Percentiles rank a stretch among this genome's conserved stretches.
Conservation (phyloP, 2,329 filamentous ascomycete species). For the Alternaria viburni region DNA sequence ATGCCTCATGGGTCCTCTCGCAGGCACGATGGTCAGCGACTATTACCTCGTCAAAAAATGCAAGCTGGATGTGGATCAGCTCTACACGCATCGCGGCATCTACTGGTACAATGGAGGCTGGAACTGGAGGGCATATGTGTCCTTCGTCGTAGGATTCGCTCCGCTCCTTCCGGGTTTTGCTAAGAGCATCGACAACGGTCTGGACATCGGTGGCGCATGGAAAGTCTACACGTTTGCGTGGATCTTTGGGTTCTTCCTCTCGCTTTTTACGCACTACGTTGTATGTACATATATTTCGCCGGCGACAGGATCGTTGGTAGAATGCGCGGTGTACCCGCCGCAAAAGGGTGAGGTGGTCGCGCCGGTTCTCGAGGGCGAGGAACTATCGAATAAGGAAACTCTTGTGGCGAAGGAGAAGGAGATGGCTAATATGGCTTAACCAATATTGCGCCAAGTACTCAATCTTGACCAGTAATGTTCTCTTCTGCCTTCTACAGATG, state of each 20-base stretch:
- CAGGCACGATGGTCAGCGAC: conserved; percentile 44
- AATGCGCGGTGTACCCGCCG: conserved; percentile 47
- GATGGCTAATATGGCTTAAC: conserved; percentile 20
- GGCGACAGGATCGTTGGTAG: conserved; percentile 41
- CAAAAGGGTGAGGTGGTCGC: conserved; percentile 38
- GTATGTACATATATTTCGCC: conserved; percentile 51
- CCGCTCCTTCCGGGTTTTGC: conserved; percentile 49
- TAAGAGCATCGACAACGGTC: conserved; percentile 45
- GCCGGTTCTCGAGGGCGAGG: conserved; percentile 29
- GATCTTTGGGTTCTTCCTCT: conserved; percentile 50
- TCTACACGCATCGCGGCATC: conserved; percentile 41
- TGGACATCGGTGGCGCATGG: conserved; percentile 51
- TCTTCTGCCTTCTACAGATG: neutral
- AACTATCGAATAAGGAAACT: conserved; percentile 23
- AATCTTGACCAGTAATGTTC: too few relatives aligned
- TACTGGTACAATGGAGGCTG: conserved; percentile 43
- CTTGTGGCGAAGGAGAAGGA: conserved; percentile 37
- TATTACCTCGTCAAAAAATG: conserved; percentile 46
- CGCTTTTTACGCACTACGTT: conserved; percentile 47
- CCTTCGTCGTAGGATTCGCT: conserved; percentile 40
- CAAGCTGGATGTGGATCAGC: conserved; percentile 43
- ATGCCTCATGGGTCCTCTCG: conserved; percentile 46
- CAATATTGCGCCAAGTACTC: neutral
- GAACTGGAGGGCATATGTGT: conserved; percentile 45
- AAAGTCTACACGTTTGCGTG: conserved; percentile 53